Base-by-base conservation (phyloP, 345 rosid species). In the Salix viminalis region DNA sequence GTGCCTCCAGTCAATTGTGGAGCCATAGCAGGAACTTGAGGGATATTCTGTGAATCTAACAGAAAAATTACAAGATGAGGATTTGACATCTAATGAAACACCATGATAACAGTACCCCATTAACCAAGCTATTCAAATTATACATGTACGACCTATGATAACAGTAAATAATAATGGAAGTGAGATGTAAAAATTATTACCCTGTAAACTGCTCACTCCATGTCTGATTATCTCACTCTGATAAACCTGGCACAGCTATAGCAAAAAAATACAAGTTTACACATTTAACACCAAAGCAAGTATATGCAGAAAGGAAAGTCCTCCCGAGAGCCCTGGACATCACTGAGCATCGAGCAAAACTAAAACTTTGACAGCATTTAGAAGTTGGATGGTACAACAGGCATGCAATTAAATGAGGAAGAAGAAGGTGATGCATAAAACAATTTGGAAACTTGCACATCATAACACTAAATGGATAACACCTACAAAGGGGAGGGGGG, bases 31-130 rank as follows among this genome's bases (percentile, higher is more conserved):
- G 88, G 79, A 77, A 78, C 68, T 83, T 82, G 85, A 71, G 80
- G 74, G 66, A 80, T 73, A 76, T 72, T 78, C 70, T 72, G 85
- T 44, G 75, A 79, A 82, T 87, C 94, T 89, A 85, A 81, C n/a
- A 81, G 71, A 44, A 75, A 26, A 36, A 61, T 66, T 37, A 60
- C 13, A 67, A 78, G 78, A 65, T 19, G 8, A 77, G 67, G 67
- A 52, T 52, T 42, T 65, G 46, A 36, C 12, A 62, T 44, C 65
- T 7, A 19, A 37, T 61, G 30, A 37, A 69, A 69, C 30, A 61
- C 39, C 74, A 60, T 19, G 65, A 23, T 70, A 62, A 70, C 19
- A n/a, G 32, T 7, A 69, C 42, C 23, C 18, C 21, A 75, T 58
- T 24, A 26, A 67, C 42, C 19, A 67, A 48, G 34, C 28, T 23